Evolutionary conservation across 768 basidiomycete species (phyloP), one percentile per base, ranked within the genome.

Genomic region (Psilocybe cubensis): DNA sequence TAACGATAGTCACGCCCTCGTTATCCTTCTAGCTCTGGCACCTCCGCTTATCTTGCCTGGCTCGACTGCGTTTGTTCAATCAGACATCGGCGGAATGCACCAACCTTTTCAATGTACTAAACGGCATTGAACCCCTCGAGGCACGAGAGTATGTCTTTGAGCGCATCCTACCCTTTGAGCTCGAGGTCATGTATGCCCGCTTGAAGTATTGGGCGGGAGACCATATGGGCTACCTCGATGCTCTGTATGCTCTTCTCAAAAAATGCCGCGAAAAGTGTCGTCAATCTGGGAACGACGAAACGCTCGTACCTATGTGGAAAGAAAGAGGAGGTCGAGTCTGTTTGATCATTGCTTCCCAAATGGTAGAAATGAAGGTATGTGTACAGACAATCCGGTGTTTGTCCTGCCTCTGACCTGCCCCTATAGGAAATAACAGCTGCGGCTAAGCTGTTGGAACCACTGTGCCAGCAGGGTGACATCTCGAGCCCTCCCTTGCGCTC

Each of bases 61-160:
- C 92, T 43, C 87, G 92, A 17, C 81, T 94, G 43, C 86, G 92
- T 44, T 82, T 94, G 45, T 92, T 88, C 76, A 93, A 93, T 68
- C 92, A 94, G 68, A 87, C 87, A n/a, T 83, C 89, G 1, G 89
- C 90, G 21, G 92, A 94, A 73, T 89, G 88, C 68, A 86, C 83
- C 9, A 92, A 92, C 72, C 80, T 94, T 21, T 94, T 91, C 70
- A 73, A 82, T 17, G 86, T 87, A 23, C 82, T 94, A 44, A 80
- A 83, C 58, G 76, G 79, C 27, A 80, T 88, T 43, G 80, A 84
- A 54, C 80, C 85, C 1, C 60, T 69, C 0, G 74, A 83, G 14
- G 73, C 83, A 1, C 86, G 84, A 20, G 69, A 72, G 42, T 85
- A 83, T 67, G 76, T 92, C 43, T 85, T 89, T 60, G 83, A 84